Base-by-base conservation (phyloP, 345 rosid genomes). In the Gossypium sturtianum region DNA sequence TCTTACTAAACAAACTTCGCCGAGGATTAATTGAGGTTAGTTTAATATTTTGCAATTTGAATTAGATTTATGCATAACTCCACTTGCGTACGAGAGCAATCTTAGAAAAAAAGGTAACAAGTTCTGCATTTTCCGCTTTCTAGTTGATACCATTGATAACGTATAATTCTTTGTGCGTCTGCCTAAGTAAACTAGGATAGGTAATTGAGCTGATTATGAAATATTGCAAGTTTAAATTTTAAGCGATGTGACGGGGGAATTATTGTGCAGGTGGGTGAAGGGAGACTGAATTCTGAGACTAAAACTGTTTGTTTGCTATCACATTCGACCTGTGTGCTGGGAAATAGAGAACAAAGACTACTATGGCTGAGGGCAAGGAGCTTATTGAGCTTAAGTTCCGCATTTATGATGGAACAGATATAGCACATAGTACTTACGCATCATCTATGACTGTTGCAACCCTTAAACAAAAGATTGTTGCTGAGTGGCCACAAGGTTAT, bases 401-500 rank as follows among this genome's bases (percentile, higher is more conserved):
- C 54, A 81, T 81, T 45, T 75, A 67, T 73, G 87, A 84, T 75
- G 87, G 84, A 22, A 79, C 87, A 52, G 87, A 84, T 84, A 68
- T 84, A 17, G 81, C 74, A 8, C 87, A 81, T 73, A 66, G 64
- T 79, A 77, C 73, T 34, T 84, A 81, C 12, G 74, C 76, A 9
- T 65, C 78, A 20, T 81, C 87, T 71, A 79, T 64, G 43, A 81
- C 84, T 9, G 68, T 84, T 72, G 79, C 83, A 74, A 62, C 66
- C 65, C 81, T 84, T 54, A 81, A 84, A 79, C 83, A 84, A 75
- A 79, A 70, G 77, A 74, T 84, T 51, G 74, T 84, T 77, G 63
- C 87, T 57, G 83, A 81, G 78, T 84, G 87, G 87, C 87, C 87
- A 11, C 80, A 77, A 84, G 87, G 87, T 84, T 44, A 66, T 48